phyloP scores from a whole-genome alignment of 2,329 filamentous ascomycete genomes.

The Xylariaceae sp. region DNA sequence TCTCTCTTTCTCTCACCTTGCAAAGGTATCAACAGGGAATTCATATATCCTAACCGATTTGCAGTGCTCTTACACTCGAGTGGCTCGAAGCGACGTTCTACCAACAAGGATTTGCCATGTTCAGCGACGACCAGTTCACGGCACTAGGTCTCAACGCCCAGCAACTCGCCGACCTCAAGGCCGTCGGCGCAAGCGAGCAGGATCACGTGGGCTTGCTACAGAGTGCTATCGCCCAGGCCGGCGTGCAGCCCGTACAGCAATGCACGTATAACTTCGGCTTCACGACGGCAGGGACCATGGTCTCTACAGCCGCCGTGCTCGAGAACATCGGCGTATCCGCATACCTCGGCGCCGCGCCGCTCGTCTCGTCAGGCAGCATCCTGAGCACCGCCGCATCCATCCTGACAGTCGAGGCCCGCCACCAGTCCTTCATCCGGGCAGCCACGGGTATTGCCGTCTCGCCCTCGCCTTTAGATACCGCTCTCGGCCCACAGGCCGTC shows the following conservation, averaged over 20 bases:
- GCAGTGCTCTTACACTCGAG: slow-evolving; percentile 67
- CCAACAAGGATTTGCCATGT: slow-evolving; percentile 64
- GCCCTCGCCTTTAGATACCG: slow-evolving; percentile 66
- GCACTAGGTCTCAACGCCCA: slow-evolving; percentile 54
- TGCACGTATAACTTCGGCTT: slow-evolving; percentile 72
- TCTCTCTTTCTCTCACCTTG: not conserved
- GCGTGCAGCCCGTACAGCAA: slow-evolving; percentile 61
- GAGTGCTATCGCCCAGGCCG: slow-evolving; percentile 56
- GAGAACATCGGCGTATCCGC: slow-evolving; percentile 73
- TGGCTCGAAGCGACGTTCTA: slow-evolving; percentile 73
- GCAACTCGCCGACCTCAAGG: slow-evolving; percentile 57
- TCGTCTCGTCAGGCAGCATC: slow-evolving; percentile 56
- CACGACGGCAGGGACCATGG: slow-evolving; percentile 62
- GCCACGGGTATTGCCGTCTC: slow-evolving; percentile 56
- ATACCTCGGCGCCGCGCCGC: slow-evolving; percentile 66
- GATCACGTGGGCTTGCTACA: slow-evolving; percentile 59
- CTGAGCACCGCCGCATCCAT: slow-evolving; percentile 66
- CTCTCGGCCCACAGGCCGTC: slow-evolving; percentile 63
- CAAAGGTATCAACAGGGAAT: too few species aligned
- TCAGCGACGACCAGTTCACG: slow-evolving; percentile 60
- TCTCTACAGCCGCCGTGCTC: slow-evolving; percentile 64
- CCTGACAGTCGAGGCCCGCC: slow-evolving; percentile 68
- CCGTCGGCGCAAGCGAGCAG: slow-evolving; percentile 60
- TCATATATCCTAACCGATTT: too few species aligned
- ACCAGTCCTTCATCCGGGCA: slow-evolving; percentile 68